phyloP scores from a whole-genome alignment of 176 grass and related monocot genomes.

The barley (Hordeum vulgare) region DNA sequence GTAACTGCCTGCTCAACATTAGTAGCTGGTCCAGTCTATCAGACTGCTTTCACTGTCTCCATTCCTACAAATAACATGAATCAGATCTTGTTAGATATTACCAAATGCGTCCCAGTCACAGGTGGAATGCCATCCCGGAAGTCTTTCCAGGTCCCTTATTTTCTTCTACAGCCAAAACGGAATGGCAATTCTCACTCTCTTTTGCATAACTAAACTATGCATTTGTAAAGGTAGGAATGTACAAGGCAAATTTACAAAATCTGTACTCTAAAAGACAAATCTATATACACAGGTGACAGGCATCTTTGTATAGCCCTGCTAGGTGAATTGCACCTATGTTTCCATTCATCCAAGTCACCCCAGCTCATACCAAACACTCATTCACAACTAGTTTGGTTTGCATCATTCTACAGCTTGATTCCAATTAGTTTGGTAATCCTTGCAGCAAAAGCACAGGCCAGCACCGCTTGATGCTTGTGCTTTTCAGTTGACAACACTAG shows the following conservation, averaged over 20 bases:
- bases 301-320: slow-evolving; percentile 26
- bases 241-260: slow-evolving; percentile 58
- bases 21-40: slow-evolving; percentile 14
- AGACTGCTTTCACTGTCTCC: slow-evolving; percentile 12
- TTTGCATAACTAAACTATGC: slow-evolving; percentile 40
- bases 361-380: slow-evolving; percentile 28
- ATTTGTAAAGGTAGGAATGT: slow-evolving; percentile 44
- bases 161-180: slow-evolving; percentile 14
- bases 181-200: neutral
- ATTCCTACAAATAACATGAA: slow-evolving; percentile 24
- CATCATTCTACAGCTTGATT: slow-evolving; percentile 45
- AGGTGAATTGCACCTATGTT: slow-evolving; percentile 28
- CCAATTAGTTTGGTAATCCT: slow-evolving; percentile 29
- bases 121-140: neutral
- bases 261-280: slow-evolving; percentile 23
- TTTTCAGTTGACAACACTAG: slow-evolving; percentile 24
- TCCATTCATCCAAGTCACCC: neutral
- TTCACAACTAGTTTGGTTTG: slow-evolving; percentile 17
- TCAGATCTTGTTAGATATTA: slow-evolving; percentile 4
- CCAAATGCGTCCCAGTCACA: neutral
- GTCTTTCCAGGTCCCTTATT: slow-evolving; percentile 14
- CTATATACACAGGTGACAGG: slow-evolving; percentile 40
- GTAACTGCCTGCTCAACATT: neutral
- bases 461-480: neutral
- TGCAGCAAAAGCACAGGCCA: slow-evolving; percentile 18